A percentile compares a stretch with the other conserved stretches of the same genome.
phyloP scores from a whole-genome alignment of 768 basidiomycete genomes.

The Fistulinella prunicolor region DNA sequence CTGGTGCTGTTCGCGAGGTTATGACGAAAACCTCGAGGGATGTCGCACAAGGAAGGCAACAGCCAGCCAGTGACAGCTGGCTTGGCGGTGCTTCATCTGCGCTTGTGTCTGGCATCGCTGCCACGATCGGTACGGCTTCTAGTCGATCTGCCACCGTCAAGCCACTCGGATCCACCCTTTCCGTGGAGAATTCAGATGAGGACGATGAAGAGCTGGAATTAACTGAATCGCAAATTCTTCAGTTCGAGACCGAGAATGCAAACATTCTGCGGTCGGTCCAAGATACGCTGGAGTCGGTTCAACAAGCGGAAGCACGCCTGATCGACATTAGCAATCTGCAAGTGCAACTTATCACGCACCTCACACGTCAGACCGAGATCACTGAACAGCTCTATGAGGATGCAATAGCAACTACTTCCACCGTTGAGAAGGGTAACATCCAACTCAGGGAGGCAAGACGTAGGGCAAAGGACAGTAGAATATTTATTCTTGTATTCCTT shows the following conservation, averaged over 20 bases:
- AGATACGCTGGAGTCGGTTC: slow-evolving; percentile 83
- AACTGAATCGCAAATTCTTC: slow-evolving; percentile 83
- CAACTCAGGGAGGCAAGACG: slow-evolving; percentile 89
- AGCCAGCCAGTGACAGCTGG: slow-evolving; percentile 47
- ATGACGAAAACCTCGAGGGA: slow-evolving; percentile 41
- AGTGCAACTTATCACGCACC: slow-evolving; percentile 84
- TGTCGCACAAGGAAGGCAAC: slow-evolving; percentile 18
- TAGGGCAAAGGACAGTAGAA: slow-evolving; percentile 79
- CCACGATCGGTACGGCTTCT: slow-evolving; percentile 53
- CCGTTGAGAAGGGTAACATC: slow-evolving; percentile 84
- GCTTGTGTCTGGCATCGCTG: slow-evolving; percentile 53
- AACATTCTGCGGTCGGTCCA: slow-evolving; percentile 81
- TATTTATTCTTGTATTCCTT: slow-evolving; percentile 90
- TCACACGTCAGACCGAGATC: slow-evolving; percentile 86
- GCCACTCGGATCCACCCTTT: slow-evolving; percentile 31
- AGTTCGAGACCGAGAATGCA: slow-evolving; percentile 92
- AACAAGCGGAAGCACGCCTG: slow-evolving; percentile 86
- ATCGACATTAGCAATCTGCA: slow-evolving; percentile 93
- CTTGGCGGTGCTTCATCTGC: slow-evolving; percentile 57
- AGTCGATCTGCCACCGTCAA: slow-evolving; percentile 27
- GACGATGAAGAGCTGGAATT: slow-evolving; percentile 82
- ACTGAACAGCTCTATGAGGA: slow-evolving; percentile 95
- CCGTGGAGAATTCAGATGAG: slow-evolving; percentile 47
- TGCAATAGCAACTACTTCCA: slow-evolving; percentile 81
- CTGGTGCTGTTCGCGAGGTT: slow-evolving; percentile 66